phyloP scores from a whole-genome alignment of 495 filamentous ascomycete genomes.

The Thozetella sp. region DNA sequence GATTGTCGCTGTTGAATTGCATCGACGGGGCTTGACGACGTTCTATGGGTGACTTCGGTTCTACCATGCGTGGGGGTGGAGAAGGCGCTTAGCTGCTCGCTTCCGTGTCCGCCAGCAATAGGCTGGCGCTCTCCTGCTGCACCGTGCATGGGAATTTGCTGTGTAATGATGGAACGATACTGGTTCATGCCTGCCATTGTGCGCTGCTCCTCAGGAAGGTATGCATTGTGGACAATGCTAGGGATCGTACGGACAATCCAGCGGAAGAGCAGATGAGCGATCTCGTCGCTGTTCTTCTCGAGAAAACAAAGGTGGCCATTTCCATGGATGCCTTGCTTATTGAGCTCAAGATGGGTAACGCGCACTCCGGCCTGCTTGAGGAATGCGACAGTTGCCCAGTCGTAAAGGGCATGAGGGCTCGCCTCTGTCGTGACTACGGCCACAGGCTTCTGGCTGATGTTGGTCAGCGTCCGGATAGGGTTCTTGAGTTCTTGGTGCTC shows the following conservation, averaged over 20 bases:
- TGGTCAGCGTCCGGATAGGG: conserved; percentile 39
- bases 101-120: too few relatives aligned
- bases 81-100: too few relatives aligned
- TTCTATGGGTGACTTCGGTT: too few relatives aligned
- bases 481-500: background rate
- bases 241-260: conserved; percentile 7
- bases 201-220: background rate
- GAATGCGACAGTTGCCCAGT: conserved; percentile 56
- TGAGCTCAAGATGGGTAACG: conserved; percentile 46
- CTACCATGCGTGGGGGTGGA: too few relatives aligned
- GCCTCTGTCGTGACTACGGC: conserved; percentile 52
- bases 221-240: background rate
- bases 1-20: background rate
- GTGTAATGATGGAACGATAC: background rate
- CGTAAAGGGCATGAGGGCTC: conserved; percentile 58
- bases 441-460: conserved; percentile 46
- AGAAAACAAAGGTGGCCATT: conserved; percentile 64
- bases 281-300: conserved; percentile 59
- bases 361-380: conserved; percentile 56
- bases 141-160: background rate
- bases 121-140: too few relatives aligned
- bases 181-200: background rate
- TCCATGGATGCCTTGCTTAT: conserved; percentile 47
- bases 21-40: background rate
- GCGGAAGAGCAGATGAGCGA: conserved; percentile 36